Percentiles rank a stretch among this genome's conserved stretches.
Evolutionary conservation across 352 stramenopile genomes (phyloP).

Genomic region (Pythium diclinum): DNA sequence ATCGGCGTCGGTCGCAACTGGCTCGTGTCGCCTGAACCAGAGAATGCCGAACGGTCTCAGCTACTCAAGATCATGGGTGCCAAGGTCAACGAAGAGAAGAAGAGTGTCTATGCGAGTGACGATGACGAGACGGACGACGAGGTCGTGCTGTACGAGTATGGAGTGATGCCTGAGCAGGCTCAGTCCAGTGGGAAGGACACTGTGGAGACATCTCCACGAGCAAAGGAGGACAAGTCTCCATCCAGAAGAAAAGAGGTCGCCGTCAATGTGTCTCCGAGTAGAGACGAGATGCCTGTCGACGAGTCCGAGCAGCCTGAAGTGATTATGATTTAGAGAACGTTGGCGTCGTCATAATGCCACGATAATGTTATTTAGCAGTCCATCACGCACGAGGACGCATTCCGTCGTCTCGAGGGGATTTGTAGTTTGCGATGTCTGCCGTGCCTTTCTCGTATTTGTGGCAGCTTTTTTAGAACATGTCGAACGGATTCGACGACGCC

Average conservation of each 20-base stretch:
- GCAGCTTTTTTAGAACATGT: constrained; percentile 64
- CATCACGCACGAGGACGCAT: not conserved
- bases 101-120: constrained; percentile 1
- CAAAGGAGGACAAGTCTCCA: not conserved
- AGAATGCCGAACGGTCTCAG: constrained; percentile 22
- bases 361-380: constrained; percentile 20
- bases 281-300: not conserved
- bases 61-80: constrained; percentile 14
- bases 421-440: not conserved
- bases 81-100: not conserved
- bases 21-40: constrained; percentile 23
- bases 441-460: not conserved
- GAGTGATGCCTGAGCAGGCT: not conserved
- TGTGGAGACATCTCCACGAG: not conserved
- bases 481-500: constrained; percentile 66
- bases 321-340: constrained; percentile 7
- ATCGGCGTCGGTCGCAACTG: constrained; percentile 28
- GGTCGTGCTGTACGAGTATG: constrained; percentile 16
- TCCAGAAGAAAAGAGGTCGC: not conserved
- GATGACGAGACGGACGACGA: constrained; percentile 17
- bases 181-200: not conserved
- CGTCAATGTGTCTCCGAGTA: not conserved
- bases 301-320: constrained; percentile 6
- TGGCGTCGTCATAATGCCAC: not conserved
- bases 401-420: not conserved